Base-by-base conservation (phyloP, 768 basidiomycete genomes). In the Phanerochaete carnosa region DNA sequence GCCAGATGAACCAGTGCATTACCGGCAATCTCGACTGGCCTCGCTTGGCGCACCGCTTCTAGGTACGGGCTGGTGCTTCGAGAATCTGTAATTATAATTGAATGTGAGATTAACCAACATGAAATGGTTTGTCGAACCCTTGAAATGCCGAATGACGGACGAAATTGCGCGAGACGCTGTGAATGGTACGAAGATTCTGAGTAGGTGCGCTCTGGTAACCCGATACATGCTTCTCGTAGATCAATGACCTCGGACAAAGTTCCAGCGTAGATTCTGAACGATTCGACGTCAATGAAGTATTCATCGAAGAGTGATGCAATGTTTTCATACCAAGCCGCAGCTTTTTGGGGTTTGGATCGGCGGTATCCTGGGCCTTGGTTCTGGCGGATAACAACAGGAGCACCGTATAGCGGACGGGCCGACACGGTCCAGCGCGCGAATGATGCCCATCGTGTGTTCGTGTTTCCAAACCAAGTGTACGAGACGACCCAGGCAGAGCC, bases 291-390 rank as follows among this genome's bases (percentile, higher is more conserved):
- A 43, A 43, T 43, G 16, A 19, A 7, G 39, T 43, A 43, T 43
- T 43, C 39, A 43, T 4, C 8, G 39, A 43, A 43, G 39, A 43
- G 39, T 43, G 39, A 43, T 43, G 39, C 39, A 19, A 43, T 43
- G 39, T 19, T 8, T 19, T 43, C 39, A 43, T 43, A 43, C 39
- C 16, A 9, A n/a, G 16, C 39, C 8, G 39, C 39, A 43, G 39
- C 39, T 43, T 19, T n/a, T n/a, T n/a, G n/a, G n/a, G n/a, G n/a
- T n/a, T n/a, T n/a, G n/a, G n/a, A n/a, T n/a, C n/a, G n/a, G n/a
- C 69, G 61, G 88, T 86, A 15, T 80, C 76, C 7, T 49, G 23
- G 23, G 23, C 9, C 26, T 26, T 26, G 47, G 47, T 49, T 26
- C 39, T 19, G 19, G 26, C 22, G 47, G 6, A 29, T 3, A 5